Percentiles rank a stretch among this genome's conserved stretches.
phyloP scores from a whole-genome alignment of 1,284 basidiomycete genomes.

The Microbotryum silenes-acaulis region DNA sequence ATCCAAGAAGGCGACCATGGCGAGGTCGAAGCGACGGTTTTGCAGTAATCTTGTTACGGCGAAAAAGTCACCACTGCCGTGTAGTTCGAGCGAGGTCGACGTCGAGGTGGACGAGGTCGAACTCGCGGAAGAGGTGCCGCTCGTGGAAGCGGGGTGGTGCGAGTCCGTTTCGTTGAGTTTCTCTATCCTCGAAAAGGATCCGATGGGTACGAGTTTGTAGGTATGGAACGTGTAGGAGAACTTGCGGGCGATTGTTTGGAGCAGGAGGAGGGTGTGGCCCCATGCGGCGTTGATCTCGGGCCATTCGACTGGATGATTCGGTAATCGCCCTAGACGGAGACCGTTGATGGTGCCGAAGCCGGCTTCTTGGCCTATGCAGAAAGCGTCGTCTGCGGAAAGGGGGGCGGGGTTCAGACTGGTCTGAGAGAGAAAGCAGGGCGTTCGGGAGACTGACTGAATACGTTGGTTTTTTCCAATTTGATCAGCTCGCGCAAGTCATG shows the following conservation, averaged over 20 bases:
- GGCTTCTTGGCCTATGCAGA: slow-evolving; percentile 92
- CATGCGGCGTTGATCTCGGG: slow-evolving; percentile 98
- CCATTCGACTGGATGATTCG: slow-evolving; percentile 82
- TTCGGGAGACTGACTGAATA: slow-evolving; percentile 54
- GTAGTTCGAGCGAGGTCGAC: slow-evolving; percentile 16
- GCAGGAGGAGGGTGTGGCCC: slow-evolving; percentile 86
- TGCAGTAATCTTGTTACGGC: slow-evolving; percentile 79
- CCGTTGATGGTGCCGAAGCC: slow-evolving; percentile 96
- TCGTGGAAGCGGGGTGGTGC: not conserved
- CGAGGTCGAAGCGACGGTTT: slow-evolving; percentile 89
- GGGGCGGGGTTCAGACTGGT: not conserved
- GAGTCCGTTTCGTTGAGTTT: slow-evolving; percentile 48
- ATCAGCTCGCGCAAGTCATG: slow-evolving; percentile 53
- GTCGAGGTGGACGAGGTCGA: not conserved
- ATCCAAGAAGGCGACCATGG: slow-evolving; percentile 91
- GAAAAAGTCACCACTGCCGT: slow-evolving; percentile 70
- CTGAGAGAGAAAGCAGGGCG: not conserved
- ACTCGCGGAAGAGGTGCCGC: slow-evolving; percentile 44
- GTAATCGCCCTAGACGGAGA: slow-evolving; percentile 76
- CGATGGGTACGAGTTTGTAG: slow-evolving; percentile 85
- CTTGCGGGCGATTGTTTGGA: slow-evolving; percentile 84
- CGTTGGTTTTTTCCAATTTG: slow-evolving; percentile 85
- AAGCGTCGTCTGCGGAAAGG: slow-evolving; percentile 63
- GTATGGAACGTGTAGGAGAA: slow-evolving; percentile 77
- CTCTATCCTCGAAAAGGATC: slow-evolving; percentile 85